A percentile compares a stretch with the other conserved stretches of the same genome.
Conservation (phyloP, 1,284 basidiomycete species). For the Tranzscheliella williamsii region DNA sequence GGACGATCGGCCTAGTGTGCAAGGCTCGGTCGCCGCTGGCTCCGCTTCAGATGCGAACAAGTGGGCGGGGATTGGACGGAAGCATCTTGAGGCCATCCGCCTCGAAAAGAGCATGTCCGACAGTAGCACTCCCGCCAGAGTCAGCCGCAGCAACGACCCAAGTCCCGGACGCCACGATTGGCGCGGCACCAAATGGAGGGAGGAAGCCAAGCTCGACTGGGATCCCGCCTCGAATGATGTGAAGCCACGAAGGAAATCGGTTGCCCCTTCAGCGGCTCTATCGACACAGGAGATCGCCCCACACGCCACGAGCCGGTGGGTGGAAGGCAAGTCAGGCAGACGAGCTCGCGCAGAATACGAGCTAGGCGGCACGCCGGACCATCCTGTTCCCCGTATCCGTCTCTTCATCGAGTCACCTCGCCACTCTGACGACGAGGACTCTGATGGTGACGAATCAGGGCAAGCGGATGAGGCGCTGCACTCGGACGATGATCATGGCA, state of each 20-base stretch:
- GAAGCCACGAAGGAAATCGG: conserved; percentile 2
- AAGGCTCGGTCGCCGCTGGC: conserved; percentile 9
- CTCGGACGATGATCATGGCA: conserved; percentile 23
- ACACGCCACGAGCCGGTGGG: conserved; percentile 19
- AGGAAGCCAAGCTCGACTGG: conserved; percentile 35
- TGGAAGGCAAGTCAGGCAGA: conserved; percentile 53
- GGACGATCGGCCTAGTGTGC: conserved; percentile 3
- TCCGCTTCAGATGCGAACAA: conserved; percentile 5
- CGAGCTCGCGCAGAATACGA: conserved; percentile 62
- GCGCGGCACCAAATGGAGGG: conserved; percentile 32
- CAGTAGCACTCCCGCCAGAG: not conserved
- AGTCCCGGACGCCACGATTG: conserved; percentile 31
- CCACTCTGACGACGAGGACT: conserved; percentile 43
- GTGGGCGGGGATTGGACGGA: conserved; percentile 43
- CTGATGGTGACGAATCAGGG: conserved; percentile 3
- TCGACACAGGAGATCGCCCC: too few species aligned
- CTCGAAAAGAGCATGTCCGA: conserved; percentile 9
- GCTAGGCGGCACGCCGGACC: conserved; percentile 59
- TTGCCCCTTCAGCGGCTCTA: conserved; percentile 2
- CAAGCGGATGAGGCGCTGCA: conserved; percentile 6
- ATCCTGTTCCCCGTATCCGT: conserved; percentile 60
- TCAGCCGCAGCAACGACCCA: conserved; percentile 16
- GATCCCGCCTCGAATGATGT: conserved; percentile 13
- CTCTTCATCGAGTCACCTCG: conserved; percentile 56
- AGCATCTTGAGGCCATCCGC: conserved; percentile 44